Percentiles rank a stretch among this genome's conserved stretches.
Conservation (phyloP, 148 eudicot species). For the Rhododendron ferrugineum region DNA sequence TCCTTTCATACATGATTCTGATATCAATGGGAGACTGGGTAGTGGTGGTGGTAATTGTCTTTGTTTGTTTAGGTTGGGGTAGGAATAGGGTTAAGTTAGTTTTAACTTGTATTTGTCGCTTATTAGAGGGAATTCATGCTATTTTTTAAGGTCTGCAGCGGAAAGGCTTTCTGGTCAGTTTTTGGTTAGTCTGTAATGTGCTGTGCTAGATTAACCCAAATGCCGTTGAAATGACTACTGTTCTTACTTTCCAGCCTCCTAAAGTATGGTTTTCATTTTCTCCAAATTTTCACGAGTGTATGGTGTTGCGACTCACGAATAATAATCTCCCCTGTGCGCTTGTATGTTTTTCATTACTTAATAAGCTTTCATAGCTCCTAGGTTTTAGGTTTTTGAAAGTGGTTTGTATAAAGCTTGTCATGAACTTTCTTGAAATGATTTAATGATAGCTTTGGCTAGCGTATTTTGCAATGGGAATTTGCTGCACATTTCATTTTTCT, state of each 20-base stretch:
- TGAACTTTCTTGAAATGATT: neutral
- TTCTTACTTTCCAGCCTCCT: neutral
- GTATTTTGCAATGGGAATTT: too few relatives aligned
- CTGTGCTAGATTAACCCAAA: neutral
- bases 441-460: too few relatives aligned
- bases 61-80: neutral
- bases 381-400: neutral
- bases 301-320: neutral
- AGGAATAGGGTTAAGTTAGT: neutral
- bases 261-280: neutral
- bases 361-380: too few relatives aligned
- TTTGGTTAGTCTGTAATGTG: neutral
- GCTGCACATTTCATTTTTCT: too few relatives aligned
- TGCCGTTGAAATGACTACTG: neutral
- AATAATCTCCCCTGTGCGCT: neutral
- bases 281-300: neutral
- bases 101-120: neutral
- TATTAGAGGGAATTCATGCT: neutral
- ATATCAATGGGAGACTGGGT: neutral
- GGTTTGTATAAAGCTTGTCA: neutral
- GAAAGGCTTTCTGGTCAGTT: neutral
- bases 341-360: too few relatives aligned
- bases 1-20: neutral
- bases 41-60: neutral
- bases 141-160: neutral